Evolutionary conservation across 1,139 yeast genomes (phyloP).

Genomic region (Pichia sp.): DNA sequence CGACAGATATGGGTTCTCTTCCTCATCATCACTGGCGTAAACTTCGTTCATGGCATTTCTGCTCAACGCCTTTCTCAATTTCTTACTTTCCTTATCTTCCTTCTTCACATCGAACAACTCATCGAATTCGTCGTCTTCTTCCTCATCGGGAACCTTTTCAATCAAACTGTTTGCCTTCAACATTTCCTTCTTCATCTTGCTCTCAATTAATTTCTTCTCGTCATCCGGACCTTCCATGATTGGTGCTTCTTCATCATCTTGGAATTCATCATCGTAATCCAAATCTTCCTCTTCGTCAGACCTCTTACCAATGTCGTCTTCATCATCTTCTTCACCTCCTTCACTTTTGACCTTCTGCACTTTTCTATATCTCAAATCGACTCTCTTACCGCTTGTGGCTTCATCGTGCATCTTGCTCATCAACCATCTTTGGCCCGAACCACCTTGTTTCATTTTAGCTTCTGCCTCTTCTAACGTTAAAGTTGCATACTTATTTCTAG

Average conservation of each 20-base stretch:
- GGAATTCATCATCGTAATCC: constrained; percentile 95
- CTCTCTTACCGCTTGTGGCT: constrained; percentile 41
- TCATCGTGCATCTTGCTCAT: constrained; percentile 81
- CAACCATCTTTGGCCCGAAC: constrained; percentile 87
- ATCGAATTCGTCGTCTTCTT: constrained; percentile 49
- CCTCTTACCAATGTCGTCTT: constrained; percentile 50
- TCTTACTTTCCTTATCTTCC: constrained; percentile 88
- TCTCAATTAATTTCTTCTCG: constrained; percentile 86
- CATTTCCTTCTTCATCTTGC: constrained; percentile 86
- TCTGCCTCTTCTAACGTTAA: constrained; percentile 95
- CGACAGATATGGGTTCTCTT: constrained; percentile 72
- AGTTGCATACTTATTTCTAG: constrained; percentile 89
- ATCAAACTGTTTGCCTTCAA: constrained; percentile 74
- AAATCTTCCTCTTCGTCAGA: constrained; percentile 81
- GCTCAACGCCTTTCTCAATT: constrained; percentile 75
- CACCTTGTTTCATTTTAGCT: constrained; percentile 77
- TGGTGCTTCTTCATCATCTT: constrained; percentile 98
- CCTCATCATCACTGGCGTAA: constrained; percentile 87
- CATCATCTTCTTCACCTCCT: constrained; percentile 55
- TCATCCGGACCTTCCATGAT: constrained; percentile 90
- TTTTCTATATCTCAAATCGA: constrained; percentile 50
- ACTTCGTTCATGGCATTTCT: constrained; percentile 85
- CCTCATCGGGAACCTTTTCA: constrained; percentile 41
- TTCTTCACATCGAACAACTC: constrained; percentile 67
- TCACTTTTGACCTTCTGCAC: constrained; percentile 35